Evolutionary conservation across 495 filamentous ascomycete species (phyloP).

Genomic region (Lophium mytilinum): DNA sequence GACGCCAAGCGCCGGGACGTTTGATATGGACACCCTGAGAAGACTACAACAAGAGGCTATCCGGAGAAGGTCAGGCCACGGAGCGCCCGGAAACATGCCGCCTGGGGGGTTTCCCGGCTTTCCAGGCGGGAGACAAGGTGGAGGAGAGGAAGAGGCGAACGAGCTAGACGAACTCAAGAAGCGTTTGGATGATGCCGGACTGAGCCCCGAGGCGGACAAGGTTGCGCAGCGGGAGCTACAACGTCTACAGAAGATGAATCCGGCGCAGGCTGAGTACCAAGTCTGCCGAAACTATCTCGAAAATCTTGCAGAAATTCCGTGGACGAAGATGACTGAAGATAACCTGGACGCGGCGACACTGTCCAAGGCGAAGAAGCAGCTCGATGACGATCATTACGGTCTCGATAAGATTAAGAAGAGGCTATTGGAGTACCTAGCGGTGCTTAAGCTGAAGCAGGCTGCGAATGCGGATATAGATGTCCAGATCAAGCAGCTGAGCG

Average conservation of each 20-base stretch:
- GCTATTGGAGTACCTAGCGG: slow-evolving; percentile 89
- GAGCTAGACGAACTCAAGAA: slow-evolving; percentile 91
- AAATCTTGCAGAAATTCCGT: slow-evolving; percentile 89
- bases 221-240: slow-evolving; percentile 84
- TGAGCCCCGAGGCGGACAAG: slow-evolving; percentile 69
- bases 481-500: slow-evolving; percentile 45
- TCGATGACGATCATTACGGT: slow-evolving; percentile 95
- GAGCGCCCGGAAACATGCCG: slow-evolving; percentile 46
- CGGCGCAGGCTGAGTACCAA: slow-evolving; percentile 88
- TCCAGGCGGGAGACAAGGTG: slow-evolving; percentile 36
- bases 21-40: slow-evolving; percentile 43
- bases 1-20: slow-evolving; percentile 20
- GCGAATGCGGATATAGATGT: slow-evolving; percentile 72
- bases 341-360: slow-evolving; percentile 78
- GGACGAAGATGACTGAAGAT: slow-evolving; percentile 80
- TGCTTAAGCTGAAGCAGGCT: slow-evolving; percentile 85
- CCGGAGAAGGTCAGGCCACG: slow-evolving; percentile 41
- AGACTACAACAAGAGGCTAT: slow-evolving; percentile 47
- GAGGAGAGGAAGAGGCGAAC: slow-evolving; percentile 54
- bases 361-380: slow-evolving; percentile 70
- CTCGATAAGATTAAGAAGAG: slow-evolving; percentile 97
- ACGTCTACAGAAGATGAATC: slow-evolving; percentile 88
- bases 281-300: slow-evolving; percentile 93
- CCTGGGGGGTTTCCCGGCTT: slow-evolving; percentile 28
- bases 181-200: slow-evolving; percentile 68